Base-by-base conservation (phyloP, 2,329 filamentous ascomycete species). In the Pseudogymnoascus sp. region DNA sequence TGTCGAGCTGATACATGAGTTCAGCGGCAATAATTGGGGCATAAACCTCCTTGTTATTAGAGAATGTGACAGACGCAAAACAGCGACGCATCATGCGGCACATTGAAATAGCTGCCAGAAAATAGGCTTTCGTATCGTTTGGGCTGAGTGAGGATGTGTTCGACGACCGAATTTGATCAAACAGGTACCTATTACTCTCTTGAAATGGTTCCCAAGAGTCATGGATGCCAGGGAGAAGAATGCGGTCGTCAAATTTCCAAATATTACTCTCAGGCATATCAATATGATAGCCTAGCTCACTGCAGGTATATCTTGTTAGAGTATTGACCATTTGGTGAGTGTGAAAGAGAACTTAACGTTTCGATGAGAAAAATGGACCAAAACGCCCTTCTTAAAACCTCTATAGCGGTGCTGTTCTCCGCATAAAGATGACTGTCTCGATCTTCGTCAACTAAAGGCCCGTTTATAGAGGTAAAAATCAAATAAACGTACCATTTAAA, bases 21-120 rank as follows among this genome's bases (percentile, higher is more conserved):
- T 76, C 74, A 8, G 64, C 61, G 1, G 72, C 72, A 31, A 74
- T 67, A 31, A 68, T 64, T 5, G 72, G 71, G 2, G 72, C 70
- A 47, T 73, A 72, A 19, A 61, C 62, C 35, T 69, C 62, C 50
- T 66, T 37, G 35, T 67, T 65, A 6, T 67, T 61, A 24, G 67
- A 44, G 14, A 69, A 47, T 62, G 63, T 61, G 62, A 72, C 65
- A 3, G 70, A 67, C 8, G 70, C 70, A 29, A 67, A 71, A 64
- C 70, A 72, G 5, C 73, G 72, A 11, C 71, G 70, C 1, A 74
- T 68, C 71, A 74, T 73, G 13, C 71, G 68, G 10, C 72, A 63
- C 72, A 74, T 74, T 11, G 72, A 68, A 21, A 74, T 74, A 60
- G 71, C 72, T n/a, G 73, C 71, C 1, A 74, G 66, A 59, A 74